A percentile compares a stretch with the other conserved stretches of the same genome.
Conservation (phyloP, 1,139 yeast species). For the Yarrowia galli region DNA sequence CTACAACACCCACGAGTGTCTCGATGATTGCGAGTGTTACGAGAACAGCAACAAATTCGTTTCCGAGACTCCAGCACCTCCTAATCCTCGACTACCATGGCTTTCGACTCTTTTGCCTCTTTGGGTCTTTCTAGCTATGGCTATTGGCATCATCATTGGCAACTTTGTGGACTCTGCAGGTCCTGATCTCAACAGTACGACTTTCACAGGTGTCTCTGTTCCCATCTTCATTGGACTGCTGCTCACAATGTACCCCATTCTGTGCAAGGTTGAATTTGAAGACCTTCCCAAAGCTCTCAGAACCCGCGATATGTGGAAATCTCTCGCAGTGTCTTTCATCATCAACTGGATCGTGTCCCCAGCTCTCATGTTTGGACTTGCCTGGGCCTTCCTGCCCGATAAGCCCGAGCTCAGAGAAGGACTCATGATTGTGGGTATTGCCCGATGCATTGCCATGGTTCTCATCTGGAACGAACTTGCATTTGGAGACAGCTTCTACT, state of each 20-base stretch:
- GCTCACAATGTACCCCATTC: constrained; percentile 66
- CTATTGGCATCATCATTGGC: constrained; percentile 49
- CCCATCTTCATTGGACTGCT: constrained; percentile 63
- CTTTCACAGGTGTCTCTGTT: constrained; percentile 49
- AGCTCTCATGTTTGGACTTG: constrained; percentile 61
- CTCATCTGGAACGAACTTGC: constrained; percentile 67
- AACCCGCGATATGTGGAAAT: constrained; percentile 48
- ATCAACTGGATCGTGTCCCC: constrained; percentile 68
- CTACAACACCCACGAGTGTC: constrained; percentile 4
- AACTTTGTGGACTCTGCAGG: constrained; percentile 46
- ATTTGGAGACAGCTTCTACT: constrained; percentile 59
- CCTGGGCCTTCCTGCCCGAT: constrained; percentile 63
- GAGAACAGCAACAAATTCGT: constrained; percentile 8
- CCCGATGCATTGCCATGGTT: constrained; percentile 71
- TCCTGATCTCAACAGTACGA: constrained; percentile 44
- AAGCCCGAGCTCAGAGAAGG: constrained; percentile 61
- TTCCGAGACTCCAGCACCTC: background rate
- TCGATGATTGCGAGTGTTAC: constrained; percentile 4
- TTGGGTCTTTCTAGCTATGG: constrained; percentile 50
- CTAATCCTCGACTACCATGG: constrained; percentile 10
- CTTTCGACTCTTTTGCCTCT: constrained; percentile 39
- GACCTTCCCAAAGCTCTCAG: constrained; percentile 47
- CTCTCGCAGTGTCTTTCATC: constrained; percentile 55
- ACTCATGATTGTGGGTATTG: constrained; percentile 65
- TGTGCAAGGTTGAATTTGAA: constrained; percentile 64